Evolutionary conservation across 2,329 filamentous ascomycete species (phyloP), one percentile per base, ranked within the genome.

Genomic region (Geosmithia flava): DNA sequence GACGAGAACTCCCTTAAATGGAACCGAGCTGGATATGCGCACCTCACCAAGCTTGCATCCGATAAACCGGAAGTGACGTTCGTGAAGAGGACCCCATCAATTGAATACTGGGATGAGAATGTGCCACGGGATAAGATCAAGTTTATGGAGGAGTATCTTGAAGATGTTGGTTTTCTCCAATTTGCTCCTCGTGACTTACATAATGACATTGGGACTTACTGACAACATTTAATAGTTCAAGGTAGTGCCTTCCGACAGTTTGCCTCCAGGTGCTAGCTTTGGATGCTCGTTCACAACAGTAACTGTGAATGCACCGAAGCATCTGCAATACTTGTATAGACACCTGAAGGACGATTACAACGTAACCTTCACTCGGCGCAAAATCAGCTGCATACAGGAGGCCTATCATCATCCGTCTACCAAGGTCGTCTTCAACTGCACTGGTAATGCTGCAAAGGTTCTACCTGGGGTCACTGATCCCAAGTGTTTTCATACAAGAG

Each of bases 1-100:
- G 66, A 70, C 45, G 51, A 55, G 17, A 69, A 70, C 45, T 67
- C 67, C 0, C 50, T 70, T 41, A 62, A 60, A 23, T 70, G 68
- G 67, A 68, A 71, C 47, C 58, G 57, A 1, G 47, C 59, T 3
- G 67, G 68, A 0, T 71, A 70, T 42, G 54, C 57, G 16, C 57
- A 68, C 45, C 56, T 70, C n/a, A 56, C 52, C 1, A 56, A 56
- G 42, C 52, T 70, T 4, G 65, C 65, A 2, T 54, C 57, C 3
- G 54, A 61, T 8, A 44, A 51, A 1, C 33, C 48, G 17, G 56
- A 59, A 10, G 60, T 61, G 29, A 57, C 62, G 0, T 69, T 58
- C 48, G 62, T 69, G 4, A 54, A 56, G 8, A 57, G 60, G n/a
- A 68, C 67, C 1, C 54, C 59, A 4, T 68, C 66, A 0, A 61